These are phyloP conservation scores for Paecilomyces sp. DNA, from an alignment of 2,329 filamentous ascomycete species.

Conservation along the genomic window DNA sequence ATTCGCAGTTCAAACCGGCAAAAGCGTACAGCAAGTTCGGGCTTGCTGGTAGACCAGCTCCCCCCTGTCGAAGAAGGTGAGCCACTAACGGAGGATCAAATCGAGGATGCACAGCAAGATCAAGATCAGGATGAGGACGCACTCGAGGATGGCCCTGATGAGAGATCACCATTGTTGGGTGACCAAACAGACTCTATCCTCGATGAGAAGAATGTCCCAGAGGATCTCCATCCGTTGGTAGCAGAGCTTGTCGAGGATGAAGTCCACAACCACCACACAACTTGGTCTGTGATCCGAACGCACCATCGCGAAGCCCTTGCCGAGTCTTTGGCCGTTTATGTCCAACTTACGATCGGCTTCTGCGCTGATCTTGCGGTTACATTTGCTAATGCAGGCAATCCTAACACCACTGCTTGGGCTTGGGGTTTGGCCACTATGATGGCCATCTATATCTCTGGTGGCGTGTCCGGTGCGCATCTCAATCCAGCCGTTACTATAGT, in stretches of 20 bases:
- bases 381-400: constrained; percentile 31
- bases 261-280: constrained; percentile 42
- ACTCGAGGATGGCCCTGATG: background rate
- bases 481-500: constrained; percentile 40
- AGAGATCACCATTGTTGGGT: background rate
- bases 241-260: constrained; percentile 40
- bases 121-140: constrained; percentile 10
- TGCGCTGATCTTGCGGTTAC: constrained; percentile 43
- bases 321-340: constrained; percentile 44
- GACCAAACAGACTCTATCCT: constrained; percentile 4
- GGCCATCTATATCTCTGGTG: constrained; percentile 42
- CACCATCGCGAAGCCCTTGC: constrained; percentile 48
- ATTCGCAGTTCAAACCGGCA: constrained; percentile 14
- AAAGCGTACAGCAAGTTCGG: constrained; percentile 15
- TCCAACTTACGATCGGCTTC: constrained; percentile 41
- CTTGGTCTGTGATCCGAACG: constrained; percentile 45
- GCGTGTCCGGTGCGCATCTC: constrained; percentile 41
- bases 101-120: constrained; percentile 4
- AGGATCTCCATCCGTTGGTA: constrained; percentile 39
- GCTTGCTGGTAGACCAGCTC: constrained; percentile 8
- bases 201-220: constrained; percentile 29
- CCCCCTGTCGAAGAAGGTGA: constrained; percentile 17
- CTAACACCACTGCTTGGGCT: constrained; percentile 37
- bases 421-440: constrained; percentile 52
- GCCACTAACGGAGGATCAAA: constrained; percentile 7